Evolutionary conservation across 495 filamentous ascomycete genomes (phyloP).

Genomic region (Cercophora sp.): DNA sequence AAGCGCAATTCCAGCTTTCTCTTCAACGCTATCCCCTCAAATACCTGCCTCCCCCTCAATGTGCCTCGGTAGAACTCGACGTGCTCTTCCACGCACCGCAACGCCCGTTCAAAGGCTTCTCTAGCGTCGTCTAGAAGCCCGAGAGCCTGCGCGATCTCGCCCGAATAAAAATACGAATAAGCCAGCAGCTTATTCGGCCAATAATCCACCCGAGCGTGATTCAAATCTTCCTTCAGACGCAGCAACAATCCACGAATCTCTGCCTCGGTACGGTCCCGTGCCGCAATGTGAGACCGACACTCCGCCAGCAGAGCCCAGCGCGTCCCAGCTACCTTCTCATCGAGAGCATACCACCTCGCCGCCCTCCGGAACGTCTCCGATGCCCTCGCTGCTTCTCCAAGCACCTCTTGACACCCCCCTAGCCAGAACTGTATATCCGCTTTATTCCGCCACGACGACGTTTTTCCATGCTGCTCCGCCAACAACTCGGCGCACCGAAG

Average conservation of each 20-base stretch:
- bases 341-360: not conserved
- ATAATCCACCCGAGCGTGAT: not conserved
- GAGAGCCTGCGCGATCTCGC: not conserved
- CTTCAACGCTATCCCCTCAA: not conserved
- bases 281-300: not conserved
- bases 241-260: not conserved
- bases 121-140: not conserved
- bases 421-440: not conserved
- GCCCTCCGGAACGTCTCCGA: not conserved
- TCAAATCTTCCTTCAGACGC: not conserved
- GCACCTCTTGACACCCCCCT: not conserved
- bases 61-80: not conserved
- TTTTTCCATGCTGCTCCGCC: not conserved
- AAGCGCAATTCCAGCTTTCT: not conserved
- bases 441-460: not conserved
- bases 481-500: not conserved
- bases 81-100: not conserved
- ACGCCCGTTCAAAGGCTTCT: not conserved
- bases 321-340: not conserved
- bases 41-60: not conserved
- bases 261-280: not conserved
- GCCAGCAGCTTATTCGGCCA: not conserved
- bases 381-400: not conserved
- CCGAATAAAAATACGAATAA: not conserved
- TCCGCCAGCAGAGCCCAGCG: not conserved